phyloP scores from a whole-genome alignment of 352 stramenopile species.

The Pythium aquatile region DNA sequence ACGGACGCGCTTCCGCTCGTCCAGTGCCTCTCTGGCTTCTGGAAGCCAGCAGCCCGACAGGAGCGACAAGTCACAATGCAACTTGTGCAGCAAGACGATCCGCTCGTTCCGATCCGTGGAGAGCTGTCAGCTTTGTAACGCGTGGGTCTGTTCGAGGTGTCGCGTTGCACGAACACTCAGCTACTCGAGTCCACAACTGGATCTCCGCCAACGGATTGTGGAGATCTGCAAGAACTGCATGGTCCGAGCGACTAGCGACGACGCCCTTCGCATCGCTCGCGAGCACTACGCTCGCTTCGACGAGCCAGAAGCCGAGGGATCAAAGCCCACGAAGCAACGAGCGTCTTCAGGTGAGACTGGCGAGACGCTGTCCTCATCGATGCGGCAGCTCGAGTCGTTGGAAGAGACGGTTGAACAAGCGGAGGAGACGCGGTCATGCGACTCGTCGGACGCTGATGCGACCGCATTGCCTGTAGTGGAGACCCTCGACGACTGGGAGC shows the following conservation, averaged over 20 bases:
- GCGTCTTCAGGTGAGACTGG: background rate
- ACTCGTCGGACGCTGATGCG: background rate
- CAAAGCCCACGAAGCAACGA: background rate
- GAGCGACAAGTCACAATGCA: background rate
- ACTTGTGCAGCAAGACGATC: slow-evolving; percentile 12
- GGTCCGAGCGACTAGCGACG: slow-evolving; percentile 4
- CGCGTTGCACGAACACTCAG: slow-evolving; percentile 13
- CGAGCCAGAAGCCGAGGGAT: too few relatives aligned
- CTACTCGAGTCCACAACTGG: background rate
- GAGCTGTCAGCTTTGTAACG: slow-evolving; percentile 17
- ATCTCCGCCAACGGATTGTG: slow-evolving; percentile 10
- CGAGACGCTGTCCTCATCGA: background rate
- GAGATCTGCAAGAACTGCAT: slow-evolving; percentile 20
- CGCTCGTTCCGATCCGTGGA: slow-evolving; percentile 8
- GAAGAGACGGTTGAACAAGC: background rate
- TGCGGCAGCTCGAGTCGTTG: background rate
- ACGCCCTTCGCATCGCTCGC: slow-evolving; percentile 8
- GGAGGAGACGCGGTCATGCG: background rate
- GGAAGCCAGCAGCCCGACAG: too few relatives aligned
- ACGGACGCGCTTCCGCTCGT: background rate
- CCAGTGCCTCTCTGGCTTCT: too few relatives aligned
- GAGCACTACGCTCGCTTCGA: slow-evolving; percentile 8
- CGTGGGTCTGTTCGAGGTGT: slow-evolving; percentile 17
- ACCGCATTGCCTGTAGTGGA: background rate
- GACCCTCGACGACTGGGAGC: slow-evolving; percentile 12